Percentiles rank a stretch among this genome's conserved stretches.
phyloP scores from a whole-genome alignment of 139 green algal species.

The Tetradesmus lagerheimii region DNA sequence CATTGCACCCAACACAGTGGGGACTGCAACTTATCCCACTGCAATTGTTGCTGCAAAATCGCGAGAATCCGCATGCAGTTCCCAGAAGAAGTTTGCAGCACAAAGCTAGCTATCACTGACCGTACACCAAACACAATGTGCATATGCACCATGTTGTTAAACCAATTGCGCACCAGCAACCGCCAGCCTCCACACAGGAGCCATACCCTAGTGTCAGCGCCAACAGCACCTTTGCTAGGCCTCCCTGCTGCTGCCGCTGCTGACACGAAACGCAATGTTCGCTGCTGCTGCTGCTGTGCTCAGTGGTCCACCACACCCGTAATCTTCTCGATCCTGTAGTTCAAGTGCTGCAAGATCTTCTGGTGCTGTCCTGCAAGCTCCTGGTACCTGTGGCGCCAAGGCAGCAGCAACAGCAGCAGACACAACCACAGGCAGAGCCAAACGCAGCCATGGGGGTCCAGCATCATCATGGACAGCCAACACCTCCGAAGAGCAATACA shows the following conservation, averaged over 20 bases:
- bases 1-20: too few species aligned
- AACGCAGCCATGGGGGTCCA: too few species aligned
- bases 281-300: background rate
- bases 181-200: background rate
- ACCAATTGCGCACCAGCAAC: background rate
- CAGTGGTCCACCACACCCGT: background rate
- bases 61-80: too few species aligned
- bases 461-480: too few species aligned
- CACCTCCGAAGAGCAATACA: too few species aligned
- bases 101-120: too few species aligned
- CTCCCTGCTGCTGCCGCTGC: background rate
- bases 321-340: conserved; percentile 31
- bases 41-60: too few species aligned
- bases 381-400: conserved; percentile 48
- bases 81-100: too few species aligned
- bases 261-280: background rate
- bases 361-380: conserved; percentile 67
- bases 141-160: background rate
- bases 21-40: too few species aligned
- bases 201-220: background rate
- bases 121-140: background rate
- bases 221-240: background rate
- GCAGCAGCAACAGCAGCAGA: background rate
- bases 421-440: background rate
- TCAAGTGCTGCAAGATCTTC: conserved; percentile 58